phyloP scores from a whole-genome alignment of 257 asterid genomes.

The Fraxinus americana region DNA sequence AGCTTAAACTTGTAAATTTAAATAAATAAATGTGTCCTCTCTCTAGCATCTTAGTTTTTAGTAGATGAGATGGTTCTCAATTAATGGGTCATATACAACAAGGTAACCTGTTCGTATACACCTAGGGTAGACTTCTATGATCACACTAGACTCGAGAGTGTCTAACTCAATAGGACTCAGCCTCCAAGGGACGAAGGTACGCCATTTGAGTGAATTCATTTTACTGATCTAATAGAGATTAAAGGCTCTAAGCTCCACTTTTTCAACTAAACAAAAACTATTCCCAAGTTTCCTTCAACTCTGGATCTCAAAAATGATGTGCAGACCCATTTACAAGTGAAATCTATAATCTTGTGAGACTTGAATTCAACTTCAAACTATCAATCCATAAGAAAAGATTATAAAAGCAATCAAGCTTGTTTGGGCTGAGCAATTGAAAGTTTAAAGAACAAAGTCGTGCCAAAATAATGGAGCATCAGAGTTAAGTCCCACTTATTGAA shows the following conservation, averaged over 20 bases:
- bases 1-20: neutral
- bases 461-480: conserved; percentile 10
- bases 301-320: conserved; percentile 7
- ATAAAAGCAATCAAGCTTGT: conserved; percentile 22
- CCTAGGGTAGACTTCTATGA: neutral
- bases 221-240: neutral
- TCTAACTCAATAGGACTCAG: neutral
- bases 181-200: neutral
- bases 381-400: conserved; percentile 22
- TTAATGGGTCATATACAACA: neutral
- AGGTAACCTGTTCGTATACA: neutral
- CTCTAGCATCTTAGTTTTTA: neutral
- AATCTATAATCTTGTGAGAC: conserved; percentile 9
- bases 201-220: neutral
- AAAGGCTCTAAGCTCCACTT: neutral
- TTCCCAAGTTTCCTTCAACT: neutral
- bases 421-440: neutral
- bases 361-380: neutral
- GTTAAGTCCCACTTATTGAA: neutral
- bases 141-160: neutral
- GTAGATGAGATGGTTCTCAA: neutral
- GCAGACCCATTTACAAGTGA: neutral
- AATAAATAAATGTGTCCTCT: neutral
- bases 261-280: neutral
- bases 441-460: neutral